These are phyloP conservation scores for Lyophyllum semitale DNA, from an alignment of 768 basidiomycete species.

Conservation along the genomic window DNA sequence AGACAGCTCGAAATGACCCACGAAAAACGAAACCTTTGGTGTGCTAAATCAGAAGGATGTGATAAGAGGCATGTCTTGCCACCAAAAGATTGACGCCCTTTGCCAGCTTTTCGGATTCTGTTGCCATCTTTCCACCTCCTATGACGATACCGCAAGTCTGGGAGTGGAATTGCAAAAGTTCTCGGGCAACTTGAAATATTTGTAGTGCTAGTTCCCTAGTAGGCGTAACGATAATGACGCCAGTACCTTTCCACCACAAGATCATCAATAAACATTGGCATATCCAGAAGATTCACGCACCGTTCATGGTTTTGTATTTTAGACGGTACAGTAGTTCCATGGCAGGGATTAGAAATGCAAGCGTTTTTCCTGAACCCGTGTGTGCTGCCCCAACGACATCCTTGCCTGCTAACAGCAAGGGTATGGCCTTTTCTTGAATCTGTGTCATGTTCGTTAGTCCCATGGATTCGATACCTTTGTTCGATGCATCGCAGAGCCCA, in stretches of 20 bases:
- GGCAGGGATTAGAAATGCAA: constrained; percentile 94
- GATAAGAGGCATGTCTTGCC: constrained; percentile 93
- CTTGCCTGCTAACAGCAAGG: constrained; percentile 89
- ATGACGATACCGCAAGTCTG: constrained; percentile 98
- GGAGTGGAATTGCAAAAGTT: constrained; percentile 91
- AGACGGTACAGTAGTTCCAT: constrained; percentile 87
- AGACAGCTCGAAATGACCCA: too few relatives aligned
- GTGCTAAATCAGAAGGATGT: constrained; percentile 96
- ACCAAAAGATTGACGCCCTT: constrained; percentile 98
- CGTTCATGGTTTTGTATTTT: constrained; percentile 97
- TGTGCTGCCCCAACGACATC: constrained; percentile 95
- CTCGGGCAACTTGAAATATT: constrained; percentile 96
- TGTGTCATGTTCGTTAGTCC: constrained; percentile 93
- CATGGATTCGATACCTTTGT: constrained; percentile 80
- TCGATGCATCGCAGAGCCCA: constrained; percentile 80
- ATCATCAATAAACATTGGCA: not conserved
- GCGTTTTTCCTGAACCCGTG: constrained; percentile 95
- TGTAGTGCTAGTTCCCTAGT: constrained; percentile 96
- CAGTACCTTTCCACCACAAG: constrained; percentile 90
- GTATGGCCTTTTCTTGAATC: constrained; percentile 90
- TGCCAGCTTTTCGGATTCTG: constrained; percentile 90
- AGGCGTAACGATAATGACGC: constrained; percentile 92
- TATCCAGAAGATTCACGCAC: constrained; percentile 30
- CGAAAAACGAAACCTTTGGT: constrained; percentile 97
- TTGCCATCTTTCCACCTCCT: constrained; percentile 95